phyloP scores from a whole-genome alignment of 352 stramenopile species.

The Globisporangium echinulatum region DNA sequence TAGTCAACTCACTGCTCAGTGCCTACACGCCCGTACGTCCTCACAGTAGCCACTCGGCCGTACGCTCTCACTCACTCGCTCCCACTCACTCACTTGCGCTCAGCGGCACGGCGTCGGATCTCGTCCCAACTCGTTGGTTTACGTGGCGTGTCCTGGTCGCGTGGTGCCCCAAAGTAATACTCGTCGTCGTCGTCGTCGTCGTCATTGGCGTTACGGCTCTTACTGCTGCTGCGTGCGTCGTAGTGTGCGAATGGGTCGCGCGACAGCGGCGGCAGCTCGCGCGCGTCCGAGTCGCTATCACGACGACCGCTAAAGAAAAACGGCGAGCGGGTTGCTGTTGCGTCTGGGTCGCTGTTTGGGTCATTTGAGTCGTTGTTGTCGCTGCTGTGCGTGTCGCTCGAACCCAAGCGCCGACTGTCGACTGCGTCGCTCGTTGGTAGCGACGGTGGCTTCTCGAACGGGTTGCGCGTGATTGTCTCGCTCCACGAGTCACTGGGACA shows the following conservation, averaged over 20 bases:
- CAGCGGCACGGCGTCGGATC: conserved; percentile 50
- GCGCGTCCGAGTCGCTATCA: conserved; percentile 6
- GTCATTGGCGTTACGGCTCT: not conserved
- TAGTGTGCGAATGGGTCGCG: conserved; percentile 30
- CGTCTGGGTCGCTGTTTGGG: conserved; percentile 8
- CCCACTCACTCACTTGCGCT: conserved; percentile 32
- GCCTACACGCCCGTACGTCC: too few relatives aligned
- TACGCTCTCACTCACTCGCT: too few relatives aligned
- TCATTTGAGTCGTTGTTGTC: conserved; percentile 10
- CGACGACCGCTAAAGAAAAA: conserved; percentile 52
- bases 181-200: conserved; percentile 35
- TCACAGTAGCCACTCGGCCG: too few relatives aligned
- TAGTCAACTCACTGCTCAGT: too few relatives aligned
- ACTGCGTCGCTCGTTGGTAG: not conserved
- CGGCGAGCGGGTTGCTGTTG: conserved; percentile 1
- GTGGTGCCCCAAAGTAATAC: conserved; percentile 33
- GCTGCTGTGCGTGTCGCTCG: not conserved
- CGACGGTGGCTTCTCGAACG: conserved; percentile 6
- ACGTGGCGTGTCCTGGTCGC: conserved; percentile 13
- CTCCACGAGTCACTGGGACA: conserved; percentile 43
- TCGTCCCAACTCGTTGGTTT: conserved; percentile 76
- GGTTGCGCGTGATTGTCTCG: conserved; percentile 5
- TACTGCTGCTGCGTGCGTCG: conserved; percentile 3
- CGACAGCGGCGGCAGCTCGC: conserved; percentile 20
- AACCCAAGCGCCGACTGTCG: not conserved